A percentile compares a stretch with the other conserved stretches of the same genome.
phyloP scores from a whole-genome alignment of 2,329 filamentous ascomycete genomes.

The Metarhizium brunneum region DNA sequence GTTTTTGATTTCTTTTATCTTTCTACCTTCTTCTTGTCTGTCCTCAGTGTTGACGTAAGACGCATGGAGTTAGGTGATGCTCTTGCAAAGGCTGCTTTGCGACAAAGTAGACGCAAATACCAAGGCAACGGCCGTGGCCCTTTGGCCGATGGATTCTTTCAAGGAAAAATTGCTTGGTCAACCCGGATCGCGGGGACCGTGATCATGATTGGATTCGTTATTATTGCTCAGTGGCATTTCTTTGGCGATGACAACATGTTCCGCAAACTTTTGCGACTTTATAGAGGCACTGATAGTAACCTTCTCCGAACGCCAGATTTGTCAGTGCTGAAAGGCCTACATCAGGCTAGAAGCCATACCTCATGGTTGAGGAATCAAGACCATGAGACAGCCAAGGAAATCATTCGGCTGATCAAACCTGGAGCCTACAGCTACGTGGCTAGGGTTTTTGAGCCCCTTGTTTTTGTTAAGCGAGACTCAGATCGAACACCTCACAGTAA shows the following conservation, averaged over 20 bases:
- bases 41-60: slow-evolving; percentile 70
- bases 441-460: slow-evolving; percentile 63
- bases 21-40: slow-evolving; percentile 70
- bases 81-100: slow-evolving; percentile 46
- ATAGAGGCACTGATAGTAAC: slow-evolving; percentile 8
- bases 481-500: slow-evolving; percentile 48
- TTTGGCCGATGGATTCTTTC: slow-evolving; percentile 54
- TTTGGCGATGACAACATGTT: slow-evolving; percentile 48
- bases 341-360: slow-evolving; percentile 66
- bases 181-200: slow-evolving; percentile 68
- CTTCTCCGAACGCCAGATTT: slow-evolving; percentile 22
- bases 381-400: slow-evolving; percentile 66
- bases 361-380: slow-evolving; percentile 73
- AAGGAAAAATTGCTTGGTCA: slow-evolving; percentile 57
- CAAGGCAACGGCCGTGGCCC: slow-evolving; percentile 15
- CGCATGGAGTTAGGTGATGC: slow-evolving; percentile 68
- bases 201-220: slow-evolving; percentile 62
- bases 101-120: slow-evolving; percentile 21
- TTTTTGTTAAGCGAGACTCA: slow-evolving; percentile 62
- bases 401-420: slow-evolving; percentile 69
- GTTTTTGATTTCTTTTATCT: slow-evolving; percentile 71
- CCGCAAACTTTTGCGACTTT: slow-evolving; percentile 17
- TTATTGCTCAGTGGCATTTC: slow-evolving; percentile 71
- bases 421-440: slow-evolving; percentile 62
- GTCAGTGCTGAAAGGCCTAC: slow-evolving; percentile 48